Base-by-base conservation (phyloP, 108 stramenopile genomes). In the Skeletonema grethae region DNA sequence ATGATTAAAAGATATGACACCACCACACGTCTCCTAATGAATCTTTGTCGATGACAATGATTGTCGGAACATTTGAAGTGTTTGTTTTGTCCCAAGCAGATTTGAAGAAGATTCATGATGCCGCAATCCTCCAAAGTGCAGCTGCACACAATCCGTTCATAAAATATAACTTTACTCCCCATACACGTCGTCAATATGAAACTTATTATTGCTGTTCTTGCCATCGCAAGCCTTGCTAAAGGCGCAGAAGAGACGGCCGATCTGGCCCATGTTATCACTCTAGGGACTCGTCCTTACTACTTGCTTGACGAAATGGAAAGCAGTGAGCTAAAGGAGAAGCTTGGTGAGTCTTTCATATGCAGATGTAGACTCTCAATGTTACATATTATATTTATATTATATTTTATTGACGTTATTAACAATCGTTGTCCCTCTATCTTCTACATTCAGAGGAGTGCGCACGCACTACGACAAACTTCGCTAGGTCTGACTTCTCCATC, bases 271-370 rank as follows among this genome's bases (percentile, higher is more conserved):
- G 28, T 66, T 38, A 77, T 82, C 16, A 69, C 60, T 25, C 29
- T 89, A 16, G 88, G 84, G 10, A 57, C 83, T n/a, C 89, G 89
- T 67, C 89, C 89, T 11, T 86, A 81, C 68, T 90, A 67, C 50
- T 63, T 90, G 13, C 32, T 90, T 31, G 81, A 84, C 34, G 38
- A 85, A 57, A 90, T 90, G 89, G 65, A 63, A 12, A 70, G 75
- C 18, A 48, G 61, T 18, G 7, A 24, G 0, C 58, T 90, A 41
- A 90, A 88, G 61, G 66, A 80, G 5, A 75, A 80, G 48, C 87
- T 90, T 28, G 72, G 82, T 83, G 67, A 72, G 85, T 72, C 34
- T 8, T 29, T 50, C 4, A 12, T 31, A 31, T 31, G 31, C 31
- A 31, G 31, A 31, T 4, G 4, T 3, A 31, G 31, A 4, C 31